Evolutionary conservation across 2,329 filamentous ascomycete species (phyloP).

Genomic region (Emmonsiellopsis sp.): DNA sequence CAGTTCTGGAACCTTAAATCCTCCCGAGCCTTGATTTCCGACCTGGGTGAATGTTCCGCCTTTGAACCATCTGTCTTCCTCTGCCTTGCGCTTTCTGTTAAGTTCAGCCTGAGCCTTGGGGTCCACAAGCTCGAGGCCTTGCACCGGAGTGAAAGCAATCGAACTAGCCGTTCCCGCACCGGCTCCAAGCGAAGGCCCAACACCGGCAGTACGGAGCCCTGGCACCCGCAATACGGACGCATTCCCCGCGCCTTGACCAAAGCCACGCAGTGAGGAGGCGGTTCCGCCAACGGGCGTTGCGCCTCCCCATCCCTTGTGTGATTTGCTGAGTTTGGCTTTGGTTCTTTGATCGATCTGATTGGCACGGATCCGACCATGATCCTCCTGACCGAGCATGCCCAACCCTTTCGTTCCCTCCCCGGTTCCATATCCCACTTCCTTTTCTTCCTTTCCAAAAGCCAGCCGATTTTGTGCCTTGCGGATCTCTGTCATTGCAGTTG

Average conservation of each 20-base stretch:
- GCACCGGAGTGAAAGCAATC: constrained; percentile 87
- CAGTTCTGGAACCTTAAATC: constrained; percentile 72
- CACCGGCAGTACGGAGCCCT: constrained; percentile 71
- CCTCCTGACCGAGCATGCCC: constrained; percentile 87
- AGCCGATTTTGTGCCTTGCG: constrained; percentile 94
- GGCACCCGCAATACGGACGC: constrained; percentile 67
- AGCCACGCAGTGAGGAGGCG: constrained; percentile 73
- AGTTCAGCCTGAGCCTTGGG: constrained; percentile 84
- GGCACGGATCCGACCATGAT: constrained; percentile 80
- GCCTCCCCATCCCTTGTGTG: constrained; percentile 88
- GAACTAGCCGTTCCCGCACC: constrained; percentile 70
- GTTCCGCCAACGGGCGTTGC: constrained; percentile 51
- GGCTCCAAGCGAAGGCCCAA: constrained; percentile 60
- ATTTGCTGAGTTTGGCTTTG: constrained; percentile 83
- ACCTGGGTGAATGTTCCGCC: constrained; percentile 94
- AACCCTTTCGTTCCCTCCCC: constrained; percentile 79
- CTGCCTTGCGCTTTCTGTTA: constrained; percentile 81
- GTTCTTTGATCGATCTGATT: constrained; percentile 90
- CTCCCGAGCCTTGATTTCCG: constrained; percentile 30
- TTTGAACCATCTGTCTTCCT: constrained; percentile 95
- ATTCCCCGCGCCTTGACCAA: constrained; percentile 55
- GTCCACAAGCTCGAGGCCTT: constrained; percentile 90
- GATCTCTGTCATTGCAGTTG: constrained; percentile 91
- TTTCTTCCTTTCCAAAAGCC: constrained; percentile 92
- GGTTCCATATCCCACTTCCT: constrained; percentile 80